A percentile compares a stretch with the other conserved stretches of the same genome.
Evolutionary conservation across 768 basidiomycete species (phyloP).

Genomic region (Suillus weaverae): DNA sequence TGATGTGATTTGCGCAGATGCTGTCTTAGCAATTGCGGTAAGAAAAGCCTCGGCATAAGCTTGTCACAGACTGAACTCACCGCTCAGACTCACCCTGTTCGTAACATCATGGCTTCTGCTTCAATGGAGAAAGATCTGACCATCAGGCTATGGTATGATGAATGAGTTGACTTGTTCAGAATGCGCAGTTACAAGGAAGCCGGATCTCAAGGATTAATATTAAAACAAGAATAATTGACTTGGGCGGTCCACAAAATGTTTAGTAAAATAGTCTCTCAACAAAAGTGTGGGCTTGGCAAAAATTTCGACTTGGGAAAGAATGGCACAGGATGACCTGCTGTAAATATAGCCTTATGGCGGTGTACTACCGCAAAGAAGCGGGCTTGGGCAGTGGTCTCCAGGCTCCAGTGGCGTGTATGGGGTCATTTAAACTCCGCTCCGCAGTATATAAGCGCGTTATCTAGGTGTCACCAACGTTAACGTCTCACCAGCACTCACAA

Average conservation of each 20-base stretch:
- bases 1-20: conserved; percentile 32
- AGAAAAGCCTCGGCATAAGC: conserved; percentile 19
- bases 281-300: not conserved
- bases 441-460: conserved; percentile 1
- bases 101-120: conserved; percentile 80
- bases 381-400: not conserved
- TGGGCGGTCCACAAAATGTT: not conserved
- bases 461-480: not conserved
- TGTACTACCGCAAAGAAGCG: not conserved
- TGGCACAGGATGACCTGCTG: not conserved
- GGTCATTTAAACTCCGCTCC: conserved; percentile 2
- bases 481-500: not conserved
- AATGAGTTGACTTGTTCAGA: conserved; percentile 28
- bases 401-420: not conserved
- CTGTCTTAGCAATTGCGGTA: conserved; percentile 80
- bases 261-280: not conserved
- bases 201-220: not conserved
- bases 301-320: not conserved
- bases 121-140: conserved; percentile 86
- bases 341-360: not conserved
- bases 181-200: not conserved
- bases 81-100: conserved; percentile 71
- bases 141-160: conserved; percentile 79
- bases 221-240: not conserved
- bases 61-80: conserved; percentile 11